Base-by-base conservation (phyloP, 2,329 filamentous ascomycete genomes). In the Neofusicoccum sp. region DNA sequence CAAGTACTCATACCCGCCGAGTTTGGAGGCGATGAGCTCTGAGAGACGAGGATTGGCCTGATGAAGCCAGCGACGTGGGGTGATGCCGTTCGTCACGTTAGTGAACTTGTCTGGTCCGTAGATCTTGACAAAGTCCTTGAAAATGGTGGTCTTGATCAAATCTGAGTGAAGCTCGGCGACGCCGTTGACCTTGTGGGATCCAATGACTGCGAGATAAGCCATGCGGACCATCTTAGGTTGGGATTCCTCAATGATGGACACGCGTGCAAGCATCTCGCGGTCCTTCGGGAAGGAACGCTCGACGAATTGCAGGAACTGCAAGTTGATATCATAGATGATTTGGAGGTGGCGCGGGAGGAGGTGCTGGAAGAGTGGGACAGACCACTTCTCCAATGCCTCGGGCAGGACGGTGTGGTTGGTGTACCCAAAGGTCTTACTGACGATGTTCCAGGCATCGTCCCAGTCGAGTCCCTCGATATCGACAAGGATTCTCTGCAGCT, bases 181-280 rank as follows among this genome's bases (percentile, higher is more conserved):
- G 74, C 95, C 95, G 68, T 99, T 99, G 80, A 99, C 93, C 81
- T 98, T 99, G 85, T 98, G 95, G 36, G 95, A 98, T 49, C 95
- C 95, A 69, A 99, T 92, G 72, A 98, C 89, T 64, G 95, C 95
- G 56, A 99, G 80, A 76, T 86, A 95, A 2, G 95, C 95, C 95
- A 99, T 99, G 73, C 93, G 89, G 63, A 99, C 88, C 90, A 97
- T 96, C 85, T 98, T 96, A 44, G 93, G 91, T 74, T 96, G 89
- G 4, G 90, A 92, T 76, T 99, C 95, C 75, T 99, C 95, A 62
- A 99, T 96, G 70, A 99, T 96, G 4, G 93, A 98, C n/a, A 98
- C 92, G 38, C 91, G 85, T 12, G 82, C 74, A 34, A 99, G 85
- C 65, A 99, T 82, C 1, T 97, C 93, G 61, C 91, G 86, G 66